These are phyloP conservation scores for Candida incommunis DNA, from an alignment of 805 yeast species.

Conservation along the genomic window DNA sequence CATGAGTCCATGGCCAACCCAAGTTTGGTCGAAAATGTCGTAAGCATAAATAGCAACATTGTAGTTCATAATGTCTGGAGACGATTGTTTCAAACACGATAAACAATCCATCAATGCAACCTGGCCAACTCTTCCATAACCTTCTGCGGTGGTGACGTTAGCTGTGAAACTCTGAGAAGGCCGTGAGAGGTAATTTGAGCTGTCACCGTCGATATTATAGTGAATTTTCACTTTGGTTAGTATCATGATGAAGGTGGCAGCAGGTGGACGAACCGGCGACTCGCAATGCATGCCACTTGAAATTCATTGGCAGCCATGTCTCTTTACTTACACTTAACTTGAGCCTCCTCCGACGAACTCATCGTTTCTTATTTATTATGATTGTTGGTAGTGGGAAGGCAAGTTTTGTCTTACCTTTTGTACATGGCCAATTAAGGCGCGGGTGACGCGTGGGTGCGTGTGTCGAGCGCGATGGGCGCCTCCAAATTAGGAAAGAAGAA, in stretches of 20 bases:
- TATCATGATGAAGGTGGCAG: not conserved
- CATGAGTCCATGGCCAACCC: slow-evolving; percentile 1
- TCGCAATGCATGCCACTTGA: not conserved
- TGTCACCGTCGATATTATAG: not conserved
- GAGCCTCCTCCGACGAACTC: not conserved
- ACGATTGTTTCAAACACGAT: not conserved
- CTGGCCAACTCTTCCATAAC: not conserved
- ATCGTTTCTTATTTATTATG: not conserved
- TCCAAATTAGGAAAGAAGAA: no score
- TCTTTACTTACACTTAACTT: not conserved
- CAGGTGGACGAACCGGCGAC: not conserved
- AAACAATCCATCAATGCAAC: not conserved
- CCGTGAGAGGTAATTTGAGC: slow-evolving; percentile 1
- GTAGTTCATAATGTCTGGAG: not conserved
- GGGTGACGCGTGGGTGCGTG: no score
- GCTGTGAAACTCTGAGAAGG: not conserved
- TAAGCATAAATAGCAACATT: not conserved
- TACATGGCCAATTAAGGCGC: no score
- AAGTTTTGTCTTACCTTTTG: not conserved
- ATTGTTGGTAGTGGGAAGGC: not conserved
- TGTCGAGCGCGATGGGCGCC: no score
- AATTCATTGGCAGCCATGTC: not conserved
- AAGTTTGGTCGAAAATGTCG: slow-evolving; percentile 1
- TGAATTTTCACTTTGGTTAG: not conserved
- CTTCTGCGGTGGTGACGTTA: not conserved